phyloP scores from a whole-genome alignment of 331 rosid genomes.

The Rhamnella rubrinervis region DNA sequence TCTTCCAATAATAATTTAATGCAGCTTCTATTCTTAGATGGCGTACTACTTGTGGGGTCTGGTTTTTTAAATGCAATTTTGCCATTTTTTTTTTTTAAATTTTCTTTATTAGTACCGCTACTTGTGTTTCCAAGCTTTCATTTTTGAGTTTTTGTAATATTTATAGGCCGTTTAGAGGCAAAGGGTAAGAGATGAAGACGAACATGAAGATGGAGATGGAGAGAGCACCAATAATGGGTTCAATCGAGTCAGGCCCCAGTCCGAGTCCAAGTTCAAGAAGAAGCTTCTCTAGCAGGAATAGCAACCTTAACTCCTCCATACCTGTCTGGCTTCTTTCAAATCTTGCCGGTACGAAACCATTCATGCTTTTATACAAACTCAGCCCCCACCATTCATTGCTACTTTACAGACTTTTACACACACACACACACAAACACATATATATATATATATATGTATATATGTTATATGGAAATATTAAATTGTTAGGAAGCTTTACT shows the following conservation, averaged over 20 bases:
- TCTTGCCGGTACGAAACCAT: constrained; percentile 43
- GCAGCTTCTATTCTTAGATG: background rate
- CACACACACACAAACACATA: too few species aligned
- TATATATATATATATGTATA: background rate
- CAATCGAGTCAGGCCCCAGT: constrained; percentile 10
- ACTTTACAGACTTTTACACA: too few species aligned
- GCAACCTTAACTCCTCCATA: background rate
- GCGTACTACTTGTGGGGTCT: background rate
- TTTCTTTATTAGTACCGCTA: background rate
- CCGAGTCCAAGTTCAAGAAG: constrained; percentile 24
- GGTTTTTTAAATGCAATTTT: background rate
- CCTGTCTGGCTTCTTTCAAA: constrained; percentile 50
- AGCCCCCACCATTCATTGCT: too few species aligned
- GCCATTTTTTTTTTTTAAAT: background rate
- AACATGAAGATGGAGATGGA: background rate
- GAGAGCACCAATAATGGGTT: constrained; percentile 16
- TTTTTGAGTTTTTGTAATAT: background rate
- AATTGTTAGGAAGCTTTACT: too few species aligned
- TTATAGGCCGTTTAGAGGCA: background rate
- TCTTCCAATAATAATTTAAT: too few species aligned
- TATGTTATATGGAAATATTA: too few species aligned
- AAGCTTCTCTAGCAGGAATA: constrained; percentile 7
- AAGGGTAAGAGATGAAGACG: background rate
- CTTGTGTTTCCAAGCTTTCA: background rate
- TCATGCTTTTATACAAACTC: background rate